Evolutionary conservation across 2,329 filamentous ascomycete genomes (phyloP), one percentile per base, ranked within the genome.

Genomic region (Fusarium algeriense): DNA sequence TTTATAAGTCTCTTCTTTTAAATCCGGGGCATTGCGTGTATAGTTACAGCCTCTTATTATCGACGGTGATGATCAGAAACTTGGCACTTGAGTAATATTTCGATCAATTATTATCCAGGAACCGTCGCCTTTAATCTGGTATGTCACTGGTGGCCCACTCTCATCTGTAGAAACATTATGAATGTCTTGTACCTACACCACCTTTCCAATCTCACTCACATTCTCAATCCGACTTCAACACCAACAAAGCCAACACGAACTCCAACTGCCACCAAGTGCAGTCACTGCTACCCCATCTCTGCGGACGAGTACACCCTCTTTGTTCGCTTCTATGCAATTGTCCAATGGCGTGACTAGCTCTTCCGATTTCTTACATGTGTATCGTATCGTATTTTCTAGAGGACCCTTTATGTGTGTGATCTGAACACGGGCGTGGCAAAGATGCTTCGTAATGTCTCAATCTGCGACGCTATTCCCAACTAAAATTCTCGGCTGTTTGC

Each of bases 211-310:
- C 56, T 55, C 26, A 26, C 58, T 45, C 26, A 38, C 48, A 45
- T 19, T 60, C 30, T 46, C 40, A 43, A 37, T 34, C 66, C 49
- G 38, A 62, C 60, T 58, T 62, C 69, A 70, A 67, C 69, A 70
- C 64, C 69, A 63, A 55, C 56, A 59, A 52, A 69, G 13, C 64
- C 60, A 71, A 71, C 69, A 71, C 69, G 69, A 71, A 70, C 67
- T 55, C 54, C 59, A 64, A 71, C 60, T 71, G 56, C 69, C 60
- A 60, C 54, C 54, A 69, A 69, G 64, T 49, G 48, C 44, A 40
- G 38, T 70, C 32, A 53, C 40, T 69, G 48, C 45, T 54, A 69
- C 46, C 54, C 55, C 32, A 54, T 59, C 59, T 59, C 44, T 58
- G 49, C 54, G 50, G 41, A 43, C 53, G 26, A 66, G 53, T 58